Evolutionary conservation across 768 basidiomycete genomes (phyloP).

Genomic region (Boletus huronensis): DNA sequence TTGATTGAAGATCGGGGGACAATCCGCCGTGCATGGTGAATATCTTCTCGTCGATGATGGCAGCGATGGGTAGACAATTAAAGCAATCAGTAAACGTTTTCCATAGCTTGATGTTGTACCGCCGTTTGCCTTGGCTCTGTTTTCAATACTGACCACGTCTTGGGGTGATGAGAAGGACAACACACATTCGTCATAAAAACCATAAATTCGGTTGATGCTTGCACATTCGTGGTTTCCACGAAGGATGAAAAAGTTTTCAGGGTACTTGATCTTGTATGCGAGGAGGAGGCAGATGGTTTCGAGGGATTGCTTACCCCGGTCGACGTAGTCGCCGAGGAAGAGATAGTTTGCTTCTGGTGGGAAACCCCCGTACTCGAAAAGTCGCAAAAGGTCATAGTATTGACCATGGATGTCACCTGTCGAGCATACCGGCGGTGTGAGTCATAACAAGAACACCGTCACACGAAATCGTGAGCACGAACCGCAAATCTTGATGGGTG

Average conservation of each 20-base stretch:
- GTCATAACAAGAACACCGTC: constrained; percentile 15
- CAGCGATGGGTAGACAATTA: constrained; percentile 98
- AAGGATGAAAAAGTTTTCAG: constrained; percentile 99
- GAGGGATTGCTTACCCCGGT: constrained; percentile 97
- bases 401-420: constrained; percentile 98
- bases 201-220: constrained; percentile 99
- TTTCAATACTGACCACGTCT: constrained; percentile 10
- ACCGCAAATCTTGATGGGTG: constrained; percentile 99
- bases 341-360: constrained; percentile 99
- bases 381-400: constrained; percentile 96
- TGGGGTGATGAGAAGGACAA: constrained; percentile 15
- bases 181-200: constrained; percentile 99
- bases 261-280: constrained; percentile 99
- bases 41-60: constrained; percentile 99
- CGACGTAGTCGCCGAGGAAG: constrained; percentile 99
- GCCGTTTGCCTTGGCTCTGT: constrained; percentile 79
- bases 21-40: constrained; percentile 99
- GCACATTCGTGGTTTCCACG: constrained; percentile 99
- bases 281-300: constrained; percentile 99
- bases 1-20: constrained; percentile 95
- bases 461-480: constrained; percentile 28
- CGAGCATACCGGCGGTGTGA: constrained; percentile 18
- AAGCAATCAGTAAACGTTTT: constrained; percentile 99
- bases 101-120: constrained; percentile 99
- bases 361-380: constrained; percentile 99